A percentile compares a stretch with the other conserved stretches of the same genome.
These are phyloP conservation scores for Cicer cuneatum DNA, from an alignment of 306 rosid genomes.

Conservation along the genomic window DNA sequence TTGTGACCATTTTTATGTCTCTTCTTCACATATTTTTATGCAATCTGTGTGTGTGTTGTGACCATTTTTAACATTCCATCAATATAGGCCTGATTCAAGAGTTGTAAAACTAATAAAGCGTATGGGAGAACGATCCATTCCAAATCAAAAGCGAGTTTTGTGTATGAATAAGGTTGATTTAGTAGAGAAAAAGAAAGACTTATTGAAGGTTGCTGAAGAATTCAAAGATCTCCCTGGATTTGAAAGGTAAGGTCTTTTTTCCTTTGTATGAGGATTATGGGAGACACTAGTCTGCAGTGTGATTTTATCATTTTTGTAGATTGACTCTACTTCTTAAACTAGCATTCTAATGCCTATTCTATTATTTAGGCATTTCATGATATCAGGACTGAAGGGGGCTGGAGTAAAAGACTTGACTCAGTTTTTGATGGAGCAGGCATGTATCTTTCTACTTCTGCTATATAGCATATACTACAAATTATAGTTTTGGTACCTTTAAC, in stretches of 20 bases:
- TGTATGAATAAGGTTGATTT: constrained; percentile 96
- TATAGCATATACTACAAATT: constrained; percentile 21
- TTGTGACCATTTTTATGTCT: constrained; percentile 18
- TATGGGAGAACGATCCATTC: constrained; percentile 68
- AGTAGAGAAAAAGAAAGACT: constrained; percentile 90
- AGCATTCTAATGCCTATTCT: constrained; percentile 44
- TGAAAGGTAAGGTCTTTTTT: constrained; percentile 68
- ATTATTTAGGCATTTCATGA: constrained; percentile 81
- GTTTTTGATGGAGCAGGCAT: constrained; percentile 87
- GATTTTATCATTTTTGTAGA: constrained; percentile 31
- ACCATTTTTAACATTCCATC: constrained; percentile 36
- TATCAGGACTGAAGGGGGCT: constrained; percentile 89
- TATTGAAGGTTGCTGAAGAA: constrained; percentile 75
- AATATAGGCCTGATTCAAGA: constrained; percentile 80
- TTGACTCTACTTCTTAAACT: constrained; percentile 24
- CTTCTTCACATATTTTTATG: not conserved
- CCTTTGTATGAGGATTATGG: constrained; percentile 8
- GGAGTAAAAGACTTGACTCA: constrained; percentile 79
- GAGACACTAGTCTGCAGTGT: constrained; percentile 3
- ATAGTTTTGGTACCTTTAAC: constrained; percentile 19
- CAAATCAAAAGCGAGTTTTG: constrained; percentile 80
- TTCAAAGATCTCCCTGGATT: constrained; percentile 90
- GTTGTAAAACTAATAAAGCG: constrained; percentile 74
- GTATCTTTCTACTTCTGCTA: constrained; percentile 50
- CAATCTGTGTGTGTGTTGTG: constrained; percentile 17